Evolutionary conservation across 2,329 filamentous ascomycete species (phyloP).

Genomic region (Tolypocladium guangdongense): DNA sequence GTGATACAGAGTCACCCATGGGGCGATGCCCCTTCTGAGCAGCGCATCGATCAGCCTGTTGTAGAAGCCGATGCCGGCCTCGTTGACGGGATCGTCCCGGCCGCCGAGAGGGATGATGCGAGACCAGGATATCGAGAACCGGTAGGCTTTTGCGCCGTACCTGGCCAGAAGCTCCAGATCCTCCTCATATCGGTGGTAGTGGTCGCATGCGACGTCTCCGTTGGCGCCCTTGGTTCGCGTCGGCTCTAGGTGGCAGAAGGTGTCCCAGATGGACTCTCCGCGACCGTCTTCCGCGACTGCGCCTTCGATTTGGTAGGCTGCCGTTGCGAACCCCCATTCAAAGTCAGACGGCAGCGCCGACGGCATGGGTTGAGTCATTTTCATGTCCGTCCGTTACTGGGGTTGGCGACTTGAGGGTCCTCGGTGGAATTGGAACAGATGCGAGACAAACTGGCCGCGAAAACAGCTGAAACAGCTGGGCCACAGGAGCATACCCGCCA

Average conservation of each 20-base stretch:
- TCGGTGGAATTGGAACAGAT: background rate
- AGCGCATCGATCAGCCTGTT: conserved; percentile 48
- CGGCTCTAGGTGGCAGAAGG: conserved; percentile 27
- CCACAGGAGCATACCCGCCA: background rate
- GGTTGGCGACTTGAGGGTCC: background rate
- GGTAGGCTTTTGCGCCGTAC: conserved; percentile 48
- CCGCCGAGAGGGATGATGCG: conserved; percentile 55
- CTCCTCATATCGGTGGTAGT: conserved; percentile 31
- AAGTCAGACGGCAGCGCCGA: conserved; percentile 23
- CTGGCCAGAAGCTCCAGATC: conserved; percentile 50
- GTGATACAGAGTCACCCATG: conserved; percentile 53
- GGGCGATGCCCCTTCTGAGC: conserved; percentile 43
- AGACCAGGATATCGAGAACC: conserved; percentile 57
- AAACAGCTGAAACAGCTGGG: background rate
- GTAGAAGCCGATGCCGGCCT: conserved; percentile 50
- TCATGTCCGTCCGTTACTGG: background rate
- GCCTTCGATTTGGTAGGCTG: conserved; percentile 34
- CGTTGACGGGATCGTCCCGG: conserved; percentile 50
- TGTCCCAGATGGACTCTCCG: conserved; percentile 32
- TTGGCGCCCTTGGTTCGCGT: conserved; percentile 27
- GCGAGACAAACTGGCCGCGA: background rate
- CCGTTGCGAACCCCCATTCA: conserved; percentile 29
- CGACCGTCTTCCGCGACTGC: conserved; percentile 28
- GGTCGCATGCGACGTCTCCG: conserved; percentile 36
- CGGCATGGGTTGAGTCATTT: conserved; percentile 3